phyloP scores from a whole-genome alignment of 2,329 filamentous ascomycete genomes.

The Eurotiales sp. region DNA sequence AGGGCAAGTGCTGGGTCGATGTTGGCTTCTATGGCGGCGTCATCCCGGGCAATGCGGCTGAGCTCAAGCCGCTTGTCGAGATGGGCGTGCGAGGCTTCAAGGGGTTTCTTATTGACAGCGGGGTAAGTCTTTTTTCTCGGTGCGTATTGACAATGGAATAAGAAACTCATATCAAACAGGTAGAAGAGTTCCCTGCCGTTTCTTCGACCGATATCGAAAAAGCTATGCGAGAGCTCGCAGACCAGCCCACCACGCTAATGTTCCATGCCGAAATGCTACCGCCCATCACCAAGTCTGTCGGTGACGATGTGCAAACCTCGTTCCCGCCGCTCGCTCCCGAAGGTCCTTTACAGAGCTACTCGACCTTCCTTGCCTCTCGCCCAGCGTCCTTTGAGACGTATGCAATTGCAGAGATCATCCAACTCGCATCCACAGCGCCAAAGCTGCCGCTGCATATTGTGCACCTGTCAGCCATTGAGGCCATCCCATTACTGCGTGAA shows the following conservation, averaged over 20 bases:
- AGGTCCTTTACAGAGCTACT: conserved; percentile 73
- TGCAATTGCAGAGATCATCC: conserved; percentile 81
- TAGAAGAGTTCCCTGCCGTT: conserved; percentile 95
- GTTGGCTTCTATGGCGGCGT: conserved; percentile 98
- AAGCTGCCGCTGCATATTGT: conserved; percentile 87
- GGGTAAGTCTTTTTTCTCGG: conserved; percentile 57
- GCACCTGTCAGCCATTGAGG: conserved; percentile 83
- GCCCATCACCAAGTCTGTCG: conserved; percentile 74
- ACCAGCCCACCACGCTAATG: conserved; percentile 87
- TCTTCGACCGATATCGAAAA: conserved; percentile 71
- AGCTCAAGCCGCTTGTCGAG: conserved; percentile 75
- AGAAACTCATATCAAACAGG: conserved; percentile 47
- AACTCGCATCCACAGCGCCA: conserved; percentile 74
- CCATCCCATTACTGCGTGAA: conserved; percentile 73
- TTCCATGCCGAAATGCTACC: conserved; percentile 99
- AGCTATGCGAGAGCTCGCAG: conserved; percentile 75
- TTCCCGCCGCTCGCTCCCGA: conserved; percentile 65
- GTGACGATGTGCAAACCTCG: conserved; percentile 69
- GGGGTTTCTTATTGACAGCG: conserved; percentile 94
- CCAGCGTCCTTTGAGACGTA: conserved; percentile 88
- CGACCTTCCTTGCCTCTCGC: conserved; percentile 86
- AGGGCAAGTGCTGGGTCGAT: conserved; percentile 93
- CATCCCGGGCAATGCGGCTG: conserved; percentile 78
- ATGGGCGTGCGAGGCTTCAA: conserved; percentile 94
- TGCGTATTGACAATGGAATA: not conserved